Evolutionary conservation across 2,329 filamentous ascomycete species (phyloP).

Genomic region (Dactylellina sp.): DNA sequence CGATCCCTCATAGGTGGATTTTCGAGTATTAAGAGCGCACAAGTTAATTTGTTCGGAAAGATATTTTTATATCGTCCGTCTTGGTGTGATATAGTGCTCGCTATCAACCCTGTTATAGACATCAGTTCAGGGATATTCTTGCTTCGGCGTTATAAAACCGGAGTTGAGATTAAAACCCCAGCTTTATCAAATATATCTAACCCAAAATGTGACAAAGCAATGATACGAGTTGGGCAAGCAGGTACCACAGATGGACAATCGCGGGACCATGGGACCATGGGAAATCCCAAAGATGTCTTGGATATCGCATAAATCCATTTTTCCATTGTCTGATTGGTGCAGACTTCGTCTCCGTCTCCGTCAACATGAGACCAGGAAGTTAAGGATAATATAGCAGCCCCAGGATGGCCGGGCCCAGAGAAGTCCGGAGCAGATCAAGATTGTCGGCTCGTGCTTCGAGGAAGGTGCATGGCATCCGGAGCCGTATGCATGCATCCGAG

Average conservation of each 20-base stretch:
- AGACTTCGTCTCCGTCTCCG: slow-evolving; percentile 12
- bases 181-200: not conserved
- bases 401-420: not conserved
- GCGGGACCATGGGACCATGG: too few species aligned
- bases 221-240: too few species aligned
- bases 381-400: not conserved
- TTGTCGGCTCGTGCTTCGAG: too few species aligned
- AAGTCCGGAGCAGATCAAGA: too few species aligned
- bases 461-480: too few species aligned
- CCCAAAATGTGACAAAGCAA: not conserved
- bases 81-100: slow-evolving; percentile 1
- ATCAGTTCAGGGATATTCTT: not conserved
- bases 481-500: too few species aligned
- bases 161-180: too few species aligned
- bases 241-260: too few species aligned
- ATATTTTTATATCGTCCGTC: slow-evolving; percentile 19
- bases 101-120: not conserved
- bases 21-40: not conserved
- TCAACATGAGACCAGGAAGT: not conserved
- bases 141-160: not conserved
- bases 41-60: not conserved
- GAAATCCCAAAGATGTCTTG: not conserved
- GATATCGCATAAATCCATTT: not conserved
- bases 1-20: slow-evolving; percentile 26
- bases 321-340: slow-evolving; percentile 19